A percentile compares a stretch with the other conserved stretches of the same genome.
phyloP scores from a whole-genome alignment of 306 rosid species.

The Fragaria iinumae region DNA sequence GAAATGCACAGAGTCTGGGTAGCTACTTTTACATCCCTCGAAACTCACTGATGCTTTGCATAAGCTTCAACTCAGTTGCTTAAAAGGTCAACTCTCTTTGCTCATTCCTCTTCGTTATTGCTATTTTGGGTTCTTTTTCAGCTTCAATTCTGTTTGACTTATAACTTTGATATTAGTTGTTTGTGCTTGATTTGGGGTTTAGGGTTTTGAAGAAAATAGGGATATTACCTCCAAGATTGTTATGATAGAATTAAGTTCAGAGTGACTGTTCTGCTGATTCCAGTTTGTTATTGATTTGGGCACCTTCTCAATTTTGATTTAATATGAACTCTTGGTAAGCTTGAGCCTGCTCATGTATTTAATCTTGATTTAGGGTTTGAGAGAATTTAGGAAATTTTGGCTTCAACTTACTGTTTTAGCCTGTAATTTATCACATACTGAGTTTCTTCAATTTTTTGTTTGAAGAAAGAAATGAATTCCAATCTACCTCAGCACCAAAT shows the following conservation, averaged over 20 bases:
- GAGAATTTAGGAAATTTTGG: neutral
- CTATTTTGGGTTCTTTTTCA: neutral
- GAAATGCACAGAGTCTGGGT: neutral
- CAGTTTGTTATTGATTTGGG: neutral
- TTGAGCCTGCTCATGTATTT: neutral
- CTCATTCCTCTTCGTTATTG: neutral
- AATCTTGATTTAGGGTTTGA: neutral
- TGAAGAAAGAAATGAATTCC: neutral
- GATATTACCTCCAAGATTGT: neutral
- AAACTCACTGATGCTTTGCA: neutral
- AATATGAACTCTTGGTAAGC: neutral
- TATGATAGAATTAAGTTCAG: neutral
- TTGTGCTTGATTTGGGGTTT: neutral
- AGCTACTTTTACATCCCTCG: neutral
- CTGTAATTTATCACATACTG: neutral
- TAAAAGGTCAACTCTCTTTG: neutral
- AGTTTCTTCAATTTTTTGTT: neutral
- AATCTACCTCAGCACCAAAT: constrained; percentile 73
- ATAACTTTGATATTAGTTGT: neutral
- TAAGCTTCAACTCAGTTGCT: neutral
- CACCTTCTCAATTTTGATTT: neutral
- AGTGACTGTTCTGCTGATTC: neutral
- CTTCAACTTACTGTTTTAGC: neutral
- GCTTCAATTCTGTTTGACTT: neutral
- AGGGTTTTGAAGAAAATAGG: neutral